Evolutionary conservation across 352 stramenopile species (phyloP).

Genomic region (Phytophthora tubulina): DNA sequence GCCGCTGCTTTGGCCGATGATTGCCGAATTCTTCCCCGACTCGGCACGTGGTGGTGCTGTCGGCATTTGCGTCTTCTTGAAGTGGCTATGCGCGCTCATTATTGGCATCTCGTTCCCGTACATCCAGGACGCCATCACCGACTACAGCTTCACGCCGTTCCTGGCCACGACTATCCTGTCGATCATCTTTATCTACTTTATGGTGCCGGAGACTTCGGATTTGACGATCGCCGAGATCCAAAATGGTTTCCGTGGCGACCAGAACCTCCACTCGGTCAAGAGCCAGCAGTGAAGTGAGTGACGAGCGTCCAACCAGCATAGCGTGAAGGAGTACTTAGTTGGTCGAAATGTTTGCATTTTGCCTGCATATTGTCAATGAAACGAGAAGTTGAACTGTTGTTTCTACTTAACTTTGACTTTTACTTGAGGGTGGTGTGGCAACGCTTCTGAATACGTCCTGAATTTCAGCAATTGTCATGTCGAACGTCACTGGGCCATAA

Average conservation of each 20-base stretch:
- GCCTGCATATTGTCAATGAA: neutral
- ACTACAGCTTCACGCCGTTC: slow-evolving; percentile 63
- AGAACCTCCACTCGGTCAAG: slow-evolving; percentile 31
- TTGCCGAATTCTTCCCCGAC: slow-evolving; percentile 63
- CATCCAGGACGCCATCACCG: slow-evolving; percentile 46
- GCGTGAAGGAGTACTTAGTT: neutral
- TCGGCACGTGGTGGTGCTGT: slow-evolving; percentile 50
- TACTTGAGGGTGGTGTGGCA: neutral
- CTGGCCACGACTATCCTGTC: slow-evolving; percentile 46
- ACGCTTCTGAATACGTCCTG: neutral
- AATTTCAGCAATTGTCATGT: neutral
- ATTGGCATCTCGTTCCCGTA: slow-evolving; percentile 67
- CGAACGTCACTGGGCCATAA: neutral
- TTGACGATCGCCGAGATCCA: slow-evolving; percentile 72
- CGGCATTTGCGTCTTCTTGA: slow-evolving; percentile 51
- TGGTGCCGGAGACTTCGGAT: slow-evolving; percentile 64
- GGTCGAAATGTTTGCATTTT: neutral
- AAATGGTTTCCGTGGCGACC: slow-evolving; percentile 38
- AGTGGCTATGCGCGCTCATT: slow-evolving; percentile 58
- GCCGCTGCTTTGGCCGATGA: slow-evolving; percentile 57
- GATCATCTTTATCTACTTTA: slow-evolving; percentile 48
- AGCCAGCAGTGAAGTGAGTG: slow-evolving; percentile 23
- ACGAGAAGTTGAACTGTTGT: neutral
- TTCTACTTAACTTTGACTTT: neutral
- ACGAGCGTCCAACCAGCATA: neutral